These are phyloP conservation scores for Candida lessepsii DNA, from an alignment of 805 yeast genomes.

Conservation along the genomic window DNA sequence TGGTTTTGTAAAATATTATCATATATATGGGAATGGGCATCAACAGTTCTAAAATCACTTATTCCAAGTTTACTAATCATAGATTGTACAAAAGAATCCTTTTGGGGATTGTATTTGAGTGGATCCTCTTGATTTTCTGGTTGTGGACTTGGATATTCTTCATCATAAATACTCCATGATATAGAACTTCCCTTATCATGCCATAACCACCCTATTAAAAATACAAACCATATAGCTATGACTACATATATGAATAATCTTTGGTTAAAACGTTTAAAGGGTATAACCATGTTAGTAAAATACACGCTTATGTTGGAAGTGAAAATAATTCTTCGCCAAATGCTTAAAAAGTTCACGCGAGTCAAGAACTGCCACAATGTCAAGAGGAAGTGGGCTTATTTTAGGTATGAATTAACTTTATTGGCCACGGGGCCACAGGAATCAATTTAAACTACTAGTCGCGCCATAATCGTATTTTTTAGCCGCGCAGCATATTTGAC, in stretches of 20 bases:
- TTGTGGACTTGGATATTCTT: slow-evolving; percentile 5
- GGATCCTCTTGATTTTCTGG: not conserved
- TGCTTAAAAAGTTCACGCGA: no score
- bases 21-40: slow-evolving; percentile 22
- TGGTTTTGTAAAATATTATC: slow-evolving; percentile 12
- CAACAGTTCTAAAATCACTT: slow-evolving; percentile 20
- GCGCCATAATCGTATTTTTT: no score
- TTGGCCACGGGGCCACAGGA: no score
- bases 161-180: slow-evolving; percentile 15
- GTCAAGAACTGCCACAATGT: no score
- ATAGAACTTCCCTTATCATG: not conserved
- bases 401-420: no score
- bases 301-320: no score
- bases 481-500: no score
- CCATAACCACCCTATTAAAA: slow-evolving; percentile 1
- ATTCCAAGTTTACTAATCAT: slow-evolving; percentile 16
- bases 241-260: not conserved
- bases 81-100: slow-evolving; percentile 14
- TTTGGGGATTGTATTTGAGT: slow-evolving; percentile 8
- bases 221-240: not conserved
- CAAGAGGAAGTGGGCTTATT: no score
- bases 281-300: not conserved
- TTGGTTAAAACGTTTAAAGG: not conserved
- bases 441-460: no score
- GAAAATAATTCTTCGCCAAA: no score